phyloP scores from a whole-genome alignment of 2,329 filamentous ascomycete genomes.

The Ilyonectria robusta region DNA sequence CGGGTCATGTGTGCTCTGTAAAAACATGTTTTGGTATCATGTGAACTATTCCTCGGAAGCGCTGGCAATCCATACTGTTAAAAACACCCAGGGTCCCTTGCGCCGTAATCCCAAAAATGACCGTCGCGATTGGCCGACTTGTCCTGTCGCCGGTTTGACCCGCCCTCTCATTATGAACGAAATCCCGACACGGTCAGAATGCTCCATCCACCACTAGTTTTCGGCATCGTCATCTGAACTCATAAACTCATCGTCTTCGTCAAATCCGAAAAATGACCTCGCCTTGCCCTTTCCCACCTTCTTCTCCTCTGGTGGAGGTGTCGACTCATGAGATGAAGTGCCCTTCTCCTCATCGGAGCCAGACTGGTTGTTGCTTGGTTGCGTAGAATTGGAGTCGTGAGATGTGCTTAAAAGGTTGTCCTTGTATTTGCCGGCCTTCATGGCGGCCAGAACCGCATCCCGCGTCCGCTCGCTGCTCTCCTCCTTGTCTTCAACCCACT shows the following conservation, averaged over 20 bases:
- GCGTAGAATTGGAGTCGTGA: slow-evolving; percentile 61
- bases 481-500: slow-evolving; percentile 96
- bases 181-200: slow-evolving; percentile 10
- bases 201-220: slow-evolving; percentile 28
- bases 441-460: slow-evolving; percentile 79
- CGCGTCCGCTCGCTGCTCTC: slow-evolving; percentile 88
- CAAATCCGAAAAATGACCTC: slow-evolving; percentile 79
- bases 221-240: slow-evolving; percentile 75
- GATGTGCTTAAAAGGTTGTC: slow-evolving; percentile 72
- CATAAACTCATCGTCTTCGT: slow-evolving; percentile 84
- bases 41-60: slow-evolving; percentile 36
- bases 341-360: slow-evolving; percentile 56
- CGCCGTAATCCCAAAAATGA: slow-evolving; percentile 45
- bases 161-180: slow-evolving; percentile 18
- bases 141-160: slow-evolving; percentile 16
- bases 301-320: slow-evolving; percentile 62
- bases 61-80: slow-evolving; percentile 35
- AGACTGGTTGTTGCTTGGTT: slow-evolving; percentile 46
- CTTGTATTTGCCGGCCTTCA: slow-evolving; percentile 74
- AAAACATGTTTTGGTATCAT: slow-evolving; percentile 39
- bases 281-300: slow-evolving; percentile 57
- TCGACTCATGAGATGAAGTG: slow-evolving; percentile 63
- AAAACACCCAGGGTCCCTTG: slow-evolving; percentile 36
- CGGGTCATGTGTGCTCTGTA: slow-evolving; percentile 14
- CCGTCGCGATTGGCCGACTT: slow-evolving; percentile 38